Evolutionary conservation across 2,329 filamentous ascomycete species (phyloP), one percentile per base, ranked within the genome.

Genomic region (Fusarium protoensiforme): DNA sequence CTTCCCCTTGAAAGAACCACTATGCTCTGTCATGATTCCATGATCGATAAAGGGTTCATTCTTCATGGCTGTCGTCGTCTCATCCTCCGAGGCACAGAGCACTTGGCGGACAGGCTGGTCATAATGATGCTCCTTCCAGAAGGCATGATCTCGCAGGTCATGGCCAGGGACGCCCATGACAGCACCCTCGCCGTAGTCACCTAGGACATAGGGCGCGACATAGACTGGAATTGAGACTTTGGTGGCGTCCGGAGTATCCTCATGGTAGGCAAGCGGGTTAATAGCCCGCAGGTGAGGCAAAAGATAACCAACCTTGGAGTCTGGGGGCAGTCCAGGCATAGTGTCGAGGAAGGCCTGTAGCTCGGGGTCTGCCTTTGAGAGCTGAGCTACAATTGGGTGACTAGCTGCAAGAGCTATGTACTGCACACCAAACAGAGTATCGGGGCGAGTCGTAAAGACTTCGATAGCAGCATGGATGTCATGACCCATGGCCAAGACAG

Each of bases 111-210:
- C 87, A 3, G 90, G 89, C 53, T 89, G 84, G 5, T 88, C 85
- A 7, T 86, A 85, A 33, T 88, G 85, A 73, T 97, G 94, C 66
- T 91, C 85, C 75, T 88, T 90, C 92, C 94, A 97, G 80, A 97
- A 98, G 2, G 89, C 88, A 81, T 93, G 87, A 76, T 98, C 95
- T 61, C 94, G 89, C 6, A 87, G 79, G 81, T 98, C 95, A 78
- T 98, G 95, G 2, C 92, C 95, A 0, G 95, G 95, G 9, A 97
- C 95, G 48, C 95, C 95, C 94, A 98, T 97, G 2, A 97, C 92
- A 11, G 94, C 94, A 1, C 94, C 94, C 74, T 95, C 93, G 18
- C 94, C 94, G 75, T 97, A 96, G 78, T 95, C 93, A 29, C 92
- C 92, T 7, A 97, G 85, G 13, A 97, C 95, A 78, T 97, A 97